Evolutionary conservation across 768 basidiomycete genomes (phyloP).

Genomic region (Pulveroboletus sp.): DNA sequence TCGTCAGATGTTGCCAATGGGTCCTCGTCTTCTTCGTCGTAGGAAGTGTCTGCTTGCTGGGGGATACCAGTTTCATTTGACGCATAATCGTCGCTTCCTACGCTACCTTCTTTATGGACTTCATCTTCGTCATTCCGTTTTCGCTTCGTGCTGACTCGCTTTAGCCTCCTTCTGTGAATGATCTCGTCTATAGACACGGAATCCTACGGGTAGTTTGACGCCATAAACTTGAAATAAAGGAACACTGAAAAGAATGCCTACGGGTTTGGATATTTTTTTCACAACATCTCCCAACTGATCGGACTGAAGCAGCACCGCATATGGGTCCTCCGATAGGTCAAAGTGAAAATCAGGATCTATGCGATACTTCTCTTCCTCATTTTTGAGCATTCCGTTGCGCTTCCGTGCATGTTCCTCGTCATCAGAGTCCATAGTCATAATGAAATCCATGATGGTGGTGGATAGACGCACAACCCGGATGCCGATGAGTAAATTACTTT

Average conservation of each 20-base stretch:
- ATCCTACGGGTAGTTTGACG: conserved; percentile 37
- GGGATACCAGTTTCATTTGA: conserved; percentile 2
- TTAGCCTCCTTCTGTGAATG: conserved; percentile 64
- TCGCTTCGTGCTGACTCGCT: conserved; percentile 48
- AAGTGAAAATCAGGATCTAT: conserved; percentile 84
- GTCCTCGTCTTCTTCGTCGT: conserved; percentile 30
- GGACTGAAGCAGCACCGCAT: conserved; percentile 48
- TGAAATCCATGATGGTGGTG: conserved; percentile 47
- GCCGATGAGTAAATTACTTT: not conserved
- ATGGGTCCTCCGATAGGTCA: conserved; percentile 69
- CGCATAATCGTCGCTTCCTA: conserved; percentile 16
- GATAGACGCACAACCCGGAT: not conserved
- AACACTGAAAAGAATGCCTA: conserved; percentile 30
- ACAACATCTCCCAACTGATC: conserved; percentile 50
- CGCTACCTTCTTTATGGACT: conserved; percentile 34
- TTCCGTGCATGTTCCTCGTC: conserved; percentile 43
- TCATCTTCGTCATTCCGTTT: conserved; percentile 47
- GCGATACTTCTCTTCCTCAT: conserved; percentile 49
- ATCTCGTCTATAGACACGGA: conserved; percentile 92
- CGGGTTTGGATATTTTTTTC: conserved; percentile 58
- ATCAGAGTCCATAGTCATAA: conserved; percentile 84
- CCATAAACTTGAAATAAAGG: not conserved
- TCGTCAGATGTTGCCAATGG: conserved; percentile 32
- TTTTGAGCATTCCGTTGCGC: conserved; percentile 18
- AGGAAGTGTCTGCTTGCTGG: conserved; percentile 28